Conservation (phyloP, 2,329 filamentous ascomycete species). For the Colletotrichum gloeosporioides region DNA sequence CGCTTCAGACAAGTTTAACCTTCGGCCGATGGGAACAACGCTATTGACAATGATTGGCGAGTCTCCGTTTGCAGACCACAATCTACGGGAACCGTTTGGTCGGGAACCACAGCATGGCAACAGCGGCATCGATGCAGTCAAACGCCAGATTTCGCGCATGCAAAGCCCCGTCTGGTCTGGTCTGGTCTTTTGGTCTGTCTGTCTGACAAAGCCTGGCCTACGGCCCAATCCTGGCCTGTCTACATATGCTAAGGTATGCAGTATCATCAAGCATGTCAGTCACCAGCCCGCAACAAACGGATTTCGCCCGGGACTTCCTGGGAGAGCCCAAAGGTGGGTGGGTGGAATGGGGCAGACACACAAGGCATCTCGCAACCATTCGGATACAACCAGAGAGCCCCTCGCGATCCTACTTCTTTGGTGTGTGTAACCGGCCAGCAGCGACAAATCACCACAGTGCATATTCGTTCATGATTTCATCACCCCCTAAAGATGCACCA, state of each 20-base stretch:
- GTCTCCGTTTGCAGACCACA: conserved; percentile 23
- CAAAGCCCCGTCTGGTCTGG: conserved; percentile 3
- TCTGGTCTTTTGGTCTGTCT: neutral
- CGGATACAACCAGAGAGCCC: neutral
- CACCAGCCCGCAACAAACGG: neutral
- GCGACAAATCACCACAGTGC: neutral
- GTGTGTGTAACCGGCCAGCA: neutral
- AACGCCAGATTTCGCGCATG: conserved; percentile 29
- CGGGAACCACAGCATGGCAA: conserved; percentile 25
- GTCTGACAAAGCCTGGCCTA: conserved; percentile 8
- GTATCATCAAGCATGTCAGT: neutral
- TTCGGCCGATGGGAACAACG: conserved; percentile 18
- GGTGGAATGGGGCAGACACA: neutral
- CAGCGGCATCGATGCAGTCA: conserved; percentile 28
- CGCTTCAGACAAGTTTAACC: conserved; percentile 20
- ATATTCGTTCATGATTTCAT: neutral
- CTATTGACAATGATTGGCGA: conserved; percentile 21
- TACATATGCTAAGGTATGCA: neutral
- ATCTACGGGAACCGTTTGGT: conserved; percentile 21
- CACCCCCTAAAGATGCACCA: neutral
- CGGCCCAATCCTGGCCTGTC: neutral
- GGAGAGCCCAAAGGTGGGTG: neutral
- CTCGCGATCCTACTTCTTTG: neutral
- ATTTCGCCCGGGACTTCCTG: neutral
- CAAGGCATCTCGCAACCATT: neutral